Base-by-base conservation (phyloP, 805 yeast genomes). In the Suhomyces vadensis region DNA sequence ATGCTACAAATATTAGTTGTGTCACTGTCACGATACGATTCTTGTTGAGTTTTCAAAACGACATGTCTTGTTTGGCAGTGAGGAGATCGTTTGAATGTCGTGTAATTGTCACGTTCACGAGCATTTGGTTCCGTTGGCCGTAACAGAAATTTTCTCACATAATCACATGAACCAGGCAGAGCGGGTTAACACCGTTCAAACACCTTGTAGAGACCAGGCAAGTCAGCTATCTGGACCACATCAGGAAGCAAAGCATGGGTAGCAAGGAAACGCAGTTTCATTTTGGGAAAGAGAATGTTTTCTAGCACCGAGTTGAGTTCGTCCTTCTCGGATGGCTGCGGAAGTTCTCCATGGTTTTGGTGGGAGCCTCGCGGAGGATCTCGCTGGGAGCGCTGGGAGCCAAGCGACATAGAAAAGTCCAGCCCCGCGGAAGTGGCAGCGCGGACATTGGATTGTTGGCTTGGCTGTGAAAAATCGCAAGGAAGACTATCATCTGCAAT, bases 151-250 rank as follows among this genome's bases (percentile, higher is more conserved):
- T n/a, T n/a, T n/a, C n/a, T n/a, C n/a, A n/a, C n/a, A 7, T 14
- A 25, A 14, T 29, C 33, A 29, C 33, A 29, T 29, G 33, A 17
- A 5, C 5, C 5, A 4, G 4, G 31, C 20, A n/a, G n/a, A n/a
- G n/a, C n/a, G n/a, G n/a, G 17, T 62, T 55, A 87, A 56, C 99
- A 94, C 60, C 99, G 74, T 67, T 94, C 99, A 70, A 94, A 94
- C 4, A 95, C 95, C 55, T 75, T 79, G 64, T 94, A 94, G 44
- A 94, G 69, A 0, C 96, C 96, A 1, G 98, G 98, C 23, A 94
- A 64, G 58, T 84, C 90, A 0, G 99, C 97, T 29, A 94, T 80
- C 61, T 92, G 96, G 4, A 87, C 77, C 3, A 90, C 80, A 44
- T 80, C 83, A 10, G 70, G 57, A 4, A 63, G 51, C 27, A 89